Evolutionary conservation across 176 grass and related monocot genomes (phyloP), one percentile per base, ranked within the genome.

Genomic region (Cenchrus purpureus): DNA sequence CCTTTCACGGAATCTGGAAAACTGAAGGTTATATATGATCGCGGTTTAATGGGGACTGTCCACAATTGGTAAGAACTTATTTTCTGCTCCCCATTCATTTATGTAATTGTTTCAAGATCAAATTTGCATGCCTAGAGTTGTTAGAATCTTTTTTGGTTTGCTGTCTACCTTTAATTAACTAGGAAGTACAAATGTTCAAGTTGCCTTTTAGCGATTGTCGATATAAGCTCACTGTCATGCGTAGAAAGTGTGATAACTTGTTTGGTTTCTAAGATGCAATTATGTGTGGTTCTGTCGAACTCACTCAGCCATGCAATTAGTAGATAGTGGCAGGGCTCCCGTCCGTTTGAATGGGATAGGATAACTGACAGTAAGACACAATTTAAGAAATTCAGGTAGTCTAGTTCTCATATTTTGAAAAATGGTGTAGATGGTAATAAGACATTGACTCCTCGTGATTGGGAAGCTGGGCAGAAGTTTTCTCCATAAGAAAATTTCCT

Each of bases 11-110:
- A 95, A 83, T 91, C 88, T 82, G 79, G 84, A 78, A 93, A 93
- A 72, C 76, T 95, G 88, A 95, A 95, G 66, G 84, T 91, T 68
- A 93, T 95, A 59, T 95, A 95, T 73, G 91, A 95, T 74, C 86
- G 88, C 58, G 91, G 93, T 87, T 89, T 95, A 87, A 82, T 95
- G 64, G 93, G 93, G 62, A 91, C 84, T 68, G 58, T 82, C 65
- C 93, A 95, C 81, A 71, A 93, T 55, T 95, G 93, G 93, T 95
- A 83, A 85, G 79, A 43, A 20, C 6, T 56, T 64, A 60, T 46
- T 50, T 74, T 14, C 28, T 54, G 2, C 15, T 81, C 19, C 49
- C 8, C 57, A 44, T 68, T 45, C 78, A 60, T 76, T 88, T 6
- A 65, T 56, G 70, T 59, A 71, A 28, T 54, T 86, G 32, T 66